Conservation (phyloP, 2,329 filamentous ascomycete genomes). For the Karstenula rhodostoma region DNA sequence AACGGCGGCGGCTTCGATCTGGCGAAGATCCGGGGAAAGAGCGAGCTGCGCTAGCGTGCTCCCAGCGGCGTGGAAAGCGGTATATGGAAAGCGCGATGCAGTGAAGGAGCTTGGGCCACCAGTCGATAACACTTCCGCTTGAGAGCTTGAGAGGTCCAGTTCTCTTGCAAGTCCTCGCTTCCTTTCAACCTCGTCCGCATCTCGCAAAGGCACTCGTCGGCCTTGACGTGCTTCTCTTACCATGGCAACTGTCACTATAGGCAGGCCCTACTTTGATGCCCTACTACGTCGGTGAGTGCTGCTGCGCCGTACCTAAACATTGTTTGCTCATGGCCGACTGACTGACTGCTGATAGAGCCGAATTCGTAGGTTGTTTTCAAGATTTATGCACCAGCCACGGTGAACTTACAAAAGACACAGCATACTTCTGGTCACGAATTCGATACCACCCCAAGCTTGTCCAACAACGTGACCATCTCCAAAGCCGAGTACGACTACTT, state of each 20-base stretch:
- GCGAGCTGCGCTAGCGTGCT: conserved; percentile 26
- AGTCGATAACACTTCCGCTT: conserved; percentile 27
- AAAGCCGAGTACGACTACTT: conserved; percentile 69
- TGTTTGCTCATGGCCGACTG: conserved; percentile 32
- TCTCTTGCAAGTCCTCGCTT: conserved; percentile 1
- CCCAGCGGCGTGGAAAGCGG: conserved; percentile 17
- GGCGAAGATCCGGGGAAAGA: conserved; percentile 13
- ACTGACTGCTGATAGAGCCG: conserved; percentile 50
- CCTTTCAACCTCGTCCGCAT: conserved; percentile 12
- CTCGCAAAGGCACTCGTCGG: conserved; percentile 18
- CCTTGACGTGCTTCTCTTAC: conserved; percentile 17
- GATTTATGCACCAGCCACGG: background rate
- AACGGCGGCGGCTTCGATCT: conserved; percentile 8
- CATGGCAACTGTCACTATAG: conserved; percentile 64
- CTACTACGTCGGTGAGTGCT: conserved; percentile 66
- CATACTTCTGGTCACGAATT: conserved; percentile 51
- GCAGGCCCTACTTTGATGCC: conserved; percentile 68
- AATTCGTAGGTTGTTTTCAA: conserved; percentile 55
- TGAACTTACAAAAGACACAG: conserved; percentile 34
- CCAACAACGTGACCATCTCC: conserved; percentile 62
- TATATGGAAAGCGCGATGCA: conserved; percentile 14
- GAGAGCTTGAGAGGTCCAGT: conserved; percentile 17
- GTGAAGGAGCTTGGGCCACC: conserved; percentile 31
- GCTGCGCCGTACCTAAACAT: conserved; percentile 11
- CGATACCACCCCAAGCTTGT: conserved; percentile 45